A percentile compares a stretch with the other conserved stretches of the same genome.
These are phyloP conservation scores for Alloascoidea hylecoeti DNA, from an alignment of 805 yeast species.

Conservation along the genomic window DNA sequence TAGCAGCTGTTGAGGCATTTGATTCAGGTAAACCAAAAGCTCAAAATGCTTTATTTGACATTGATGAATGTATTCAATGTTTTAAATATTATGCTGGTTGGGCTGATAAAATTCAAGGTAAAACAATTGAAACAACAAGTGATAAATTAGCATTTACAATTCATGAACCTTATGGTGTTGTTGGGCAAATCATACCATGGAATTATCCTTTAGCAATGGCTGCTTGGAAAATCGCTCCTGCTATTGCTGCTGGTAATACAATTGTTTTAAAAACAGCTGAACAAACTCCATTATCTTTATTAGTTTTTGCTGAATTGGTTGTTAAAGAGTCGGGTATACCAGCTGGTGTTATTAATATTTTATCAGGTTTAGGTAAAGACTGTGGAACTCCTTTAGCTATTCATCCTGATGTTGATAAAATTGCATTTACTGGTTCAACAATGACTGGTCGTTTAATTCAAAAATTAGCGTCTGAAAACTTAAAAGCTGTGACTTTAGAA, in stretches of 20 bases:
- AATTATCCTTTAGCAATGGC: conserved; percentile 66
- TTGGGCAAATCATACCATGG: conserved; percentile 64
- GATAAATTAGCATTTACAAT: conserved; percentile 54
- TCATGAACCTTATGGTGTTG: conserved; percentile 53
- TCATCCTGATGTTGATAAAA: conserved; percentile 60
- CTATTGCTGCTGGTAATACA: conserved; percentile 67
- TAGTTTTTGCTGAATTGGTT: conserved; percentile 38
- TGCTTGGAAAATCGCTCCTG: conserved; percentile 75
- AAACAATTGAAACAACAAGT: conserved; percentile 42
- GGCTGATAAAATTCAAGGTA: conserved; percentile 59
- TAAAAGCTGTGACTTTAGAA: conserved; percentile 85
- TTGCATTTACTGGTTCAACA: conserved; percentile 92
- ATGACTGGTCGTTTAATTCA: conserved; percentile 74
- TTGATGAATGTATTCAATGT: conserved; percentile 38
- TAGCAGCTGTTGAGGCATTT: conserved; percentile 42
- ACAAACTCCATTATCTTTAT: conserved; percentile 58
- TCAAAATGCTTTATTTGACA: conserved; percentile 42
- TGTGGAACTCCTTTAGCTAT: conserved; percentile 57
- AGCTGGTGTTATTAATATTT: conserved; percentile 58
- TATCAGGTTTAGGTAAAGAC: conserved; percentile 53
- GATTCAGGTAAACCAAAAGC: conserved; percentile 46
- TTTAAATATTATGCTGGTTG: conserved; percentile 61
- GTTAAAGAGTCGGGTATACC: conserved; percentile 62
- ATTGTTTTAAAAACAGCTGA: conserved; percentile 66
- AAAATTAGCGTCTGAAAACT: conserved; percentile 54